phyloP scores from a whole-genome alignment of 2,329 filamentous ascomycete species.

The Aspergillus quadrilineatus region DNA sequence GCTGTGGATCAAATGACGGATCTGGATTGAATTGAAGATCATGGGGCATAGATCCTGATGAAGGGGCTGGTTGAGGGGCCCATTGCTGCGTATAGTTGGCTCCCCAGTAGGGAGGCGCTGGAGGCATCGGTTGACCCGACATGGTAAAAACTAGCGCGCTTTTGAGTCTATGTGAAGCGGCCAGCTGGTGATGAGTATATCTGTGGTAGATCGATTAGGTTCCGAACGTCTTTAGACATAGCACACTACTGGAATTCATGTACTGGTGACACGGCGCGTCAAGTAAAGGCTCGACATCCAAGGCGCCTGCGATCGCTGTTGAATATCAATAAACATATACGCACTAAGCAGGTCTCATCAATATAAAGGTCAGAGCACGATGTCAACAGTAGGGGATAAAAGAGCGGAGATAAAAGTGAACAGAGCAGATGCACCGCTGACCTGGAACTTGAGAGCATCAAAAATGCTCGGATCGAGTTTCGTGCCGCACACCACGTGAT shows the following conservation, averaged over 20 bases:
- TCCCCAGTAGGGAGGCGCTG: constrained; percentile 45
- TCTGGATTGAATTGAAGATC: constrained; percentile 28
- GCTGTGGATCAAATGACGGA: constrained; percentile 25
- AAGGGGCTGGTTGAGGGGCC: constrained; percentile 29
- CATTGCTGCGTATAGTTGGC: constrained; percentile 39
- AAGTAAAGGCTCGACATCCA: constrained; percentile 1
- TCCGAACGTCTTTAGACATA: constrained; percentile 16
- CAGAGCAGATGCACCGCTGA: neutral
- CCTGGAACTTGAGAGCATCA: neutral
- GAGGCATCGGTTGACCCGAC: constrained; percentile 46
- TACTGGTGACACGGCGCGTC: constrained; percentile 6
- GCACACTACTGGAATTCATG: constrained; percentile 20
- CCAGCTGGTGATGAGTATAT: constrained; percentile 11
- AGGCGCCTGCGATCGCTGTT: neutral
- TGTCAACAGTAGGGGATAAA: neutral
- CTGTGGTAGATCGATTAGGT: constrained; percentile 5
- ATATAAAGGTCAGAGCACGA: neutral
- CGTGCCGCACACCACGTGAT: constrained; percentile 28
- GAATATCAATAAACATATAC: neutral
- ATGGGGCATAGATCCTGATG: constrained; percentile 22
- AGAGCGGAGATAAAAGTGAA: neutral
- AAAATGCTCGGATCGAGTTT: constrained; percentile 21
- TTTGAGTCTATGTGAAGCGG: neutral
- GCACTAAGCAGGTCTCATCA: neutral
- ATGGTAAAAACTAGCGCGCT: constrained; percentile 30